Percentiles rank a stretch among this genome's conserved stretches.
Evolutionary conservation across 2,329 filamentous ascomycete genomes (phyloP).

Genomic region (Byssochlamys sp.): DNA sequence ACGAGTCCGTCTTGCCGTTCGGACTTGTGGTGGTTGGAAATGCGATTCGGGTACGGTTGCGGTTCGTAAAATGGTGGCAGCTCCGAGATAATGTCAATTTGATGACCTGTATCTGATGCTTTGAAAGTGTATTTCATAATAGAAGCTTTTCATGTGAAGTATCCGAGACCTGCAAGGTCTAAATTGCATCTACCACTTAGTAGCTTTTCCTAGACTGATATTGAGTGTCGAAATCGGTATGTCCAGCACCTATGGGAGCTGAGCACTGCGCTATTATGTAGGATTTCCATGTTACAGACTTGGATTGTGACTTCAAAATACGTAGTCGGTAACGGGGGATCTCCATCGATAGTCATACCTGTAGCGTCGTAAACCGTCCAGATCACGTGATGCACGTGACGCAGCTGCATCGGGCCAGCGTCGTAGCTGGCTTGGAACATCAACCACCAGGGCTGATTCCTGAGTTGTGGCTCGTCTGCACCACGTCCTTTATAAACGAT

Average conservation of each 20-base stretch:
- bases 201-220: no score
- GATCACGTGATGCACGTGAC: background rate
- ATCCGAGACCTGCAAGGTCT: background rate
- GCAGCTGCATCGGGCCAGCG: background rate
- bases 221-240: no score
- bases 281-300: no score
- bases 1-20: background rate
- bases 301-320: no score
- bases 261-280: no score
- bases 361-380: no score
- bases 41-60: background rate
- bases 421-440: background rate
- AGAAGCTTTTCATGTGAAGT: background rate
- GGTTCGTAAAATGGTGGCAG: background rate
- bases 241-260: no score
- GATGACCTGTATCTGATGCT: background rate
- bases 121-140: background rate
- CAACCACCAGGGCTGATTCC: background rate
- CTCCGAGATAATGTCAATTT: background rate
- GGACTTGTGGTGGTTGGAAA: background rate
- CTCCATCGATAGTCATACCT: no score
- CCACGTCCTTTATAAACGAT: background rate
- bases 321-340: no score
- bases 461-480: background rate
- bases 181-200: no score